Base-by-base conservation (phyloP, 805 yeast genomes). In the Kodamaea laetipori region DNA sequence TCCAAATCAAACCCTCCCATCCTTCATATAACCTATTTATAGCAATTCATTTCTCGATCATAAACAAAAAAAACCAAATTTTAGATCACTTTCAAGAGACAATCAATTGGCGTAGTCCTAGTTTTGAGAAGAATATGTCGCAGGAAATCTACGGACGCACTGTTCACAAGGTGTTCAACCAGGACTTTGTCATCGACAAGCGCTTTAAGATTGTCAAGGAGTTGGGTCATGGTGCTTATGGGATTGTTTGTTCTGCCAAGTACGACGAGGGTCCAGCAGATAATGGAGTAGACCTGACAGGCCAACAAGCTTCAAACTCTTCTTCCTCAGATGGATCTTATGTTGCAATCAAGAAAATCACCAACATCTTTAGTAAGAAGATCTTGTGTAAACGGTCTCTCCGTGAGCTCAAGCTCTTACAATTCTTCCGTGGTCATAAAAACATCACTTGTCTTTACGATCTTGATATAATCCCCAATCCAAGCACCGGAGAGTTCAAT, bases 221-320 rank as follows among this genome's bases (percentile, higher is more conserved):
- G 55, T 77, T 94, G 30, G 99, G 99, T 4, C 97, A 94, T 56
- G 99, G 99, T 9, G 98, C 99, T 1, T 94, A 94, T 58, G 99
- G 99, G 32, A 84, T 92, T 3, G 99, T 94, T 4, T 92, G 97
- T 58, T 86, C 96, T 1, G 99, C 99, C 12, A 80, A 82, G 54
- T 90, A 90, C 62, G 87, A 82, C 40, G 92, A 85, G 36, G 90
- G 90, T 5, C 78, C 82, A 9, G 28, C 38, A 7, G 12, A 12
- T 24, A 13, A 38, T 16, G 39, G 21, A 21, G 31, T 26, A 30
- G 36, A 21, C 4, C 16, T 18, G 32, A 16, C 10, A n/a, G 8
- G 23, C n/a, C 40, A 26, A 15, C 33, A 10, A 34, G 26, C 28
- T 9, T 44, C 43, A 24, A 45, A 41, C 37, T 41, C 55, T 8